phyloP scores from a whole-genome alignment of 169 alveolate species.

The Cryptosporidium viatorum region DNA sequence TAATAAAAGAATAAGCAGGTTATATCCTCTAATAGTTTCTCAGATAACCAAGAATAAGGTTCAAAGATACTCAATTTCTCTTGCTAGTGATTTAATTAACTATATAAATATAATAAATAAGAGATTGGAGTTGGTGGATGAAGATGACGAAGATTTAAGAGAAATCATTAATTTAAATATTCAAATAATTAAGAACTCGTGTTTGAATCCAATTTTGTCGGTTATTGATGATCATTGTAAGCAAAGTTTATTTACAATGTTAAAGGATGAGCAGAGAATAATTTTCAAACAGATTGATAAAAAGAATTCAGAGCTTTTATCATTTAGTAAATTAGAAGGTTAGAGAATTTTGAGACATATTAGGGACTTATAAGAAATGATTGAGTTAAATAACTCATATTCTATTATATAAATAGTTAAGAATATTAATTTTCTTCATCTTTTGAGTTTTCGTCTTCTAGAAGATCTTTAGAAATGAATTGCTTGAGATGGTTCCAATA shows the following conservation, averaged over 20 bases:
- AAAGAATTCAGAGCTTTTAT: not conserved
- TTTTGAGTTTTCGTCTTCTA: not conserved
- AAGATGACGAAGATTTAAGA: not conserved
- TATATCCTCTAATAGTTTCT: conserved; percentile 62
- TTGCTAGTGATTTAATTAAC: conserved; percentile 38
- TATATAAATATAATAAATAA: conserved; percentile 40
- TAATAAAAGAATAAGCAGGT: conserved; percentile 57
- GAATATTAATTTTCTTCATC: not conserved
- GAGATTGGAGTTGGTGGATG: not conserved
- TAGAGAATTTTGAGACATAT: not conserved
- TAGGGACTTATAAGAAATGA: not conserved
- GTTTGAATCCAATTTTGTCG: conserved; percentile 30
- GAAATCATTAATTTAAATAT: not conserved
- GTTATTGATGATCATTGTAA: conserved; percentile 64
- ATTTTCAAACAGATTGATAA: conserved; percentile 44
- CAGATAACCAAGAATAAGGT: conserved; percentile 63
- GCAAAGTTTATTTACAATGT: conserved; percentile 35
- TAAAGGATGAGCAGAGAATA: conserved; percentile 54
- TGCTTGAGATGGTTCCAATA: conserved; percentile 79
- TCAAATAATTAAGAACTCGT: conserved; percentile 34
- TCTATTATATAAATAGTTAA: not conserved
- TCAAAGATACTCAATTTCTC: conserved; percentile 60
- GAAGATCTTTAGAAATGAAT: conserved; percentile 75
- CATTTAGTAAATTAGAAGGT: conserved; percentile 12
- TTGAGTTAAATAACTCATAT: too few species aligned